Evolutionary conservation across 2,329 filamentous ascomycete species (phyloP), one percentile per base, ranked within the genome.

Genomic region (Colletotrichum neosansevieriae): DNA sequence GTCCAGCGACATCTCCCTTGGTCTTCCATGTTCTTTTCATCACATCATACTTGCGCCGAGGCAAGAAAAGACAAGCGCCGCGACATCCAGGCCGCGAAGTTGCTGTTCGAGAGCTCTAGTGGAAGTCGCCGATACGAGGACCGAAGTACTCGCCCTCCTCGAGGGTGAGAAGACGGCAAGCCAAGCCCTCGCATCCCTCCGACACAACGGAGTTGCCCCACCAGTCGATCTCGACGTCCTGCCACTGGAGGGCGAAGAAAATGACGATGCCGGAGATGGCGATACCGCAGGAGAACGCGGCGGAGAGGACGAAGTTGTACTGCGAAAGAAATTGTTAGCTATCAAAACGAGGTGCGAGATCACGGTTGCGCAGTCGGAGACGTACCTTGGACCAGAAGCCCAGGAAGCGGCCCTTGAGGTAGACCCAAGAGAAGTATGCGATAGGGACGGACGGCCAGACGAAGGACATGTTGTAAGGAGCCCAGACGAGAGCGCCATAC

Each of bases 371-470:
- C 3, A 0, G 1, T 15, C 13, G 2, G 1, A 19, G 17, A 73
- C 78, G 51, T 76, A 83, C 80, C 78, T 85, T 85, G 64, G 82
- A 80, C 84, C 85, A 87, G 70, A 85, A 81, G 3, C 74, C 79
- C 29, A 84, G 77, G 71, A 81, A 83, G 11, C 83, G 78, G 21
- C 74, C 74, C 71, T 81, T 82, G 67, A 84, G 73, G 72, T 80
- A 86, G 29, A 85, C 75, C 82, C 84, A 86, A 4, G 82, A 84
- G 38, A 83, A 69, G 75, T 77, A 84, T 4, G 81, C 83, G 13
- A 86, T 77, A 3, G 82, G 82, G 2, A 86, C 80, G 34, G 81
- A 79, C 3, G 82, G 83, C 78, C 80, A 82, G 42, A 81, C 73
- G 71, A 85, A 87, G 12, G 78, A 78, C 74, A 87, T 77, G 74